A percentile compares a stretch with the other conserved stretches of the same genome.
Evolutionary conservation across 2,329 filamentous ascomycete genomes (phyloP).

Genomic region (Macrophomina phaseolina): DNA sequence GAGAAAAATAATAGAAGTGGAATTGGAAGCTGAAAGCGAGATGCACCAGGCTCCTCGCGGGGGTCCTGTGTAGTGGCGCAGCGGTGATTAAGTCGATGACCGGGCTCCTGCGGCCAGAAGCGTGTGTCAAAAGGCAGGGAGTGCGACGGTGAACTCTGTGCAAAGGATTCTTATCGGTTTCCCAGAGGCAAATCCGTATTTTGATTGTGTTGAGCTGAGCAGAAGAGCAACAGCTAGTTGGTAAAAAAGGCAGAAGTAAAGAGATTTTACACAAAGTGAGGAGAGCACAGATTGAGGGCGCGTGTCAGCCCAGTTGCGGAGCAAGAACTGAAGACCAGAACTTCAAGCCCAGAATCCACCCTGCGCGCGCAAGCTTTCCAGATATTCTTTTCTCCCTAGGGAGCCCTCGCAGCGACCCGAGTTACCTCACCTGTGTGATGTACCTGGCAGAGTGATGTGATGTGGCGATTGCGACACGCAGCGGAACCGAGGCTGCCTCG

Average conservation of each 20-base stretch:
- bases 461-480: constrained; percentile 16
- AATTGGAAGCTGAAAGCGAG: background rate
- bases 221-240: constrained; percentile 25
- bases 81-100: constrained; percentile 22
- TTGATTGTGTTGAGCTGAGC: constrained; percentile 28
- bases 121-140: constrained; percentile 21
- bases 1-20: background rate
- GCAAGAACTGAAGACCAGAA: constrained; percentile 29
- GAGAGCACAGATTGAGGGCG: constrained; percentile 23
- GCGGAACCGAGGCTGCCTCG: constrained; percentile 21
- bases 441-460: constrained; percentile 2
- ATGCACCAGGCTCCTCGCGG: background rate
- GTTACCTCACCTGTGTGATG: constrained; percentile 27
- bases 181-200: constrained; percentile 28
- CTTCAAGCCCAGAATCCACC: constrained; percentile 26
- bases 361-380: constrained; percentile 25
- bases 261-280: constrained; percentile 28
- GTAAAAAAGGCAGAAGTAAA: constrained; percentile 26
- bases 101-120: constrained; percentile 15
- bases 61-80: constrained; percentile 13
- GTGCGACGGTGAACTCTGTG: constrained; percentile 28
- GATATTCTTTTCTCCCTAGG: constrained; percentile 23
- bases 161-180: constrained; percentile 28
- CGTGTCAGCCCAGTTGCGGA: constrained; percentile 26
- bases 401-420: constrained; percentile 20